Evolutionary conservation across 345 rosid genomes (phyloP).

Genomic region (Fremontodendron californicum): DNA sequence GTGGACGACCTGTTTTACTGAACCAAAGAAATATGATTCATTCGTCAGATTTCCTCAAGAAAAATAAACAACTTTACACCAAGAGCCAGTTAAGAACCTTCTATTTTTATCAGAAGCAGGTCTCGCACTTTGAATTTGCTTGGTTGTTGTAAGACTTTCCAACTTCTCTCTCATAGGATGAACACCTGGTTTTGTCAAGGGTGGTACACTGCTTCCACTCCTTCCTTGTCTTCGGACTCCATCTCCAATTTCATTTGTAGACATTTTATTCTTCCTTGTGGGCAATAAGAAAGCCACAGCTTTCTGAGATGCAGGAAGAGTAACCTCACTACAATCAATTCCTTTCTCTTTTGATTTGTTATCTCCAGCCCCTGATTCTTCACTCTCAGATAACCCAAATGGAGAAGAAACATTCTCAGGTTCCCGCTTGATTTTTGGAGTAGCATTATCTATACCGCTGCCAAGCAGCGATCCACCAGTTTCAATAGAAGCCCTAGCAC

Average conservation of each 20-base stretch:
- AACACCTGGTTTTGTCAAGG: conserved; percentile 48
- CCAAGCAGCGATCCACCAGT: conserved; percentile 42
- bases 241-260: conserved; percentile 57
- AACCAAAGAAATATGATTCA: conserved; percentile 21
- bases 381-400: conserved; percentile 70
- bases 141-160: conserved; percentile 48
- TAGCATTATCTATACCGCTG: conserved; percentile 34
- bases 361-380: conserved; percentile 83
- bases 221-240: conserved; percentile 77
- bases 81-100: conserved; percentile 43
- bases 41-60: neutral
- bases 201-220: conserved; percentile 49
- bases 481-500: conserved; percentile 52
- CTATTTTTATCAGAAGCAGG: conserved; percentile 63
- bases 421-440: conserved; percentile 58
- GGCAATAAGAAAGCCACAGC: conserved; percentile 44
- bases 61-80: neutral
- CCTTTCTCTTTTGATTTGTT: conserved; percentile 55
- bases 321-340: conserved; percentile 46
- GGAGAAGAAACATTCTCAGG: conserved; percentile 58
- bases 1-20: conserved; percentile 91
- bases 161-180: conserved; percentile 51
- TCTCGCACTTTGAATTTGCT: conserved; percentile 57
- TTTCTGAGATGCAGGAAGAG: conserved; percentile 44
- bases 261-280: conserved; percentile 51